Percentiles rank a stretch among this genome's conserved stretches.
These are phyloP conservation scores for Endoconidiophora polonica DNA, from an alignment of 2,329 filamentous ascomycete species.

Conservation along the genomic window DNA sequence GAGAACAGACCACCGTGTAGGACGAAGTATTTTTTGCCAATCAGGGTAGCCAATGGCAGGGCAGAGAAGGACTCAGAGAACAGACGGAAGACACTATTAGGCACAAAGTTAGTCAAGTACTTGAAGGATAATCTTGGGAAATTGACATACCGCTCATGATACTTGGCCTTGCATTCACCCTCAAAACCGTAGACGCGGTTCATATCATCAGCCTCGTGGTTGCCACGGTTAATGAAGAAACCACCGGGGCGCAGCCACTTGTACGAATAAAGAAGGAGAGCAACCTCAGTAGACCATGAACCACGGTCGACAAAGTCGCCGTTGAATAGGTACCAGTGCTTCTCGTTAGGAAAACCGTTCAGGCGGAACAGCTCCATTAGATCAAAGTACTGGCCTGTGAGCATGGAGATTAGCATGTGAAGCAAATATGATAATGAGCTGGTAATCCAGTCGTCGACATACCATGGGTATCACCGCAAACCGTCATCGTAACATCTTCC, in stretches of 20 bases:
- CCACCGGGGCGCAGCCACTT: conserved; percentile 80
- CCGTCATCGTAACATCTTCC: conserved; percentile 63
- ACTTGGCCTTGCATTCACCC: conserved; percentile 95
- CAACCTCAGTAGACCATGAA: conserved; percentile 97
- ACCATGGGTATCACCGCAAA: conserved; percentile 96
- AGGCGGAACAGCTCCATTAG: conserved; percentile 88
- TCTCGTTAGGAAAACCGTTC: conserved; percentile 70
- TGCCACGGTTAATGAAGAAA: conserved; percentile 94
- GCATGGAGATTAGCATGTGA: conserved; percentile 14
- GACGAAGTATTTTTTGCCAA: conserved; percentile 80
- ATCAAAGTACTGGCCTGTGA: conserved; percentile 87
- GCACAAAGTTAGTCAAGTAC: not conserved
- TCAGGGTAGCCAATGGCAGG: conserved; percentile 75
- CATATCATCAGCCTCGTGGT: conserved; percentile 99
- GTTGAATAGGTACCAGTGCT: conserved; percentile 93
- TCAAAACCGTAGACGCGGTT: conserved; percentile 97
- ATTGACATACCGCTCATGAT: conserved; percentile 53
- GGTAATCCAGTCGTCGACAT: conserved; percentile 18
- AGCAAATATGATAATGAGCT: not conserved
- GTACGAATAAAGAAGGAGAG: conserved; percentile 82
- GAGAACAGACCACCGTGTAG: conserved; percentile 94
- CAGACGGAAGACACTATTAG: conserved; percentile 64
- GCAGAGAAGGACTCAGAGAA: conserved; percentile 98
- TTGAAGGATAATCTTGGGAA: not conserved
- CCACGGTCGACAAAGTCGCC: conserved; percentile 96